A percentile compares a stretch with the other conserved stretches of the same genome.
Conservation (phyloP, 2,329 filamentous ascomycete genomes). For the Scleromitrula shiraiana region DNA sequence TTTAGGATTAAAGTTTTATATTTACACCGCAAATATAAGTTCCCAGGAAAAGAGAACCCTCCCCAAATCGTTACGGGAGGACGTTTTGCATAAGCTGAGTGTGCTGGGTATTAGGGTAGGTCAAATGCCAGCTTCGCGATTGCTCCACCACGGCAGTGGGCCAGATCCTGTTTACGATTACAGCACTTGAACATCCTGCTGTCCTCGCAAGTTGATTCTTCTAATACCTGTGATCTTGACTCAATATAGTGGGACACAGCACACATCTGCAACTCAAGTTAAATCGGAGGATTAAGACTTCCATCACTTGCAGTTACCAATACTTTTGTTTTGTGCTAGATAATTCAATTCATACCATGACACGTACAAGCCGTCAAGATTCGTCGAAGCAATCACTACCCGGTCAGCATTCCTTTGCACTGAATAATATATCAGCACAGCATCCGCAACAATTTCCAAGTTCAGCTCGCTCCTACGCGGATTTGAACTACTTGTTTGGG, state of each 20-base stretch:
- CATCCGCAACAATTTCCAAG: slow-evolving; percentile 3
- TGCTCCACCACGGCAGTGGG: neutral
- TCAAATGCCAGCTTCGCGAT: neutral
- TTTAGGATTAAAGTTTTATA: slow-evolving; percentile 2
- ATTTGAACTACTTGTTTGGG: slow-evolving; percentile 27
- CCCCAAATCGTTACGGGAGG: neutral
- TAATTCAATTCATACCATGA: too few relatives aligned
- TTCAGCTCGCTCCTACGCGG: slow-evolving; percentile 11
- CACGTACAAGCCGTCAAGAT: neutral
- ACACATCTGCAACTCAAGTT: neutral
- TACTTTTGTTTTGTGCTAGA: too few relatives aligned
- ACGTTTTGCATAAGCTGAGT: neutral
- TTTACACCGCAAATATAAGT: slow-evolving; percentile 1
- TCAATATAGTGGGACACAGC: too few relatives aligned
- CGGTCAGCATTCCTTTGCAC: neutral
- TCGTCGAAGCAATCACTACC: slow-evolving; percentile 1
- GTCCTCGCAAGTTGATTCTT: too few relatives aligned
- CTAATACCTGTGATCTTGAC: too few relatives aligned
- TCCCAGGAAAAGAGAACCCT: neutral
- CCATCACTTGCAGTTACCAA: too few relatives aligned
- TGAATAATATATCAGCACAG: neutral
- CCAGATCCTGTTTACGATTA: neutral
- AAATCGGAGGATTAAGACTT: neutral
- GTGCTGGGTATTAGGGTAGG: neutral
- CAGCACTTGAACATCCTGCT: neutral